These are phyloP conservation scores for Carex pumila DNA, from an alignment of 176 grass and related monocot genomes.

Conservation along the genomic window DNA sequence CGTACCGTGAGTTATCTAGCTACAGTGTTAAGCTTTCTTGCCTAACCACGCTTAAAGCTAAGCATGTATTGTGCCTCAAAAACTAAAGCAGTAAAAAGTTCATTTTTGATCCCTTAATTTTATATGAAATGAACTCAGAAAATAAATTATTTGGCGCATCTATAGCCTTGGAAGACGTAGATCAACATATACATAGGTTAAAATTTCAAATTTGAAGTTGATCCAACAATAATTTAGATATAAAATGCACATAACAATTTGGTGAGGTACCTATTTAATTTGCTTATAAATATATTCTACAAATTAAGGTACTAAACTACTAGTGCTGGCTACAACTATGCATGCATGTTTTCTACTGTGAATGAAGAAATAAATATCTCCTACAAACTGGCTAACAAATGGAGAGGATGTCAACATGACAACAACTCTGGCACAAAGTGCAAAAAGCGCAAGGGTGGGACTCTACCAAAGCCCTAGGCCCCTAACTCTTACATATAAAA, in stretches of 20 bases:
- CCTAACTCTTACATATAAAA: constrained; percentile 8
- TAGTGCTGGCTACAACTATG: not conserved
- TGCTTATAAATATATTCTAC: not conserved
- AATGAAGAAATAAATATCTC: not conserved
- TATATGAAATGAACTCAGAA: not conserved
- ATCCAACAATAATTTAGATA: not conserved
- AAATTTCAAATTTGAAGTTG: not conserved
- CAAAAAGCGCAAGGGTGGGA: constrained; percentile 13
- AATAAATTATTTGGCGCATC: not conserved
- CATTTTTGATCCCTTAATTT: not conserved
- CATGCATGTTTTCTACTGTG: not conserved
- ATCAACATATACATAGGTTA: not conserved
- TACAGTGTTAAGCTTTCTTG: too few species aligned
- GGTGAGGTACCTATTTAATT: not conserved
- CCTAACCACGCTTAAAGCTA: too few species aligned
- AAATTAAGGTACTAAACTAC: not conserved
- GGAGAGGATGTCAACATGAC: constrained; percentile 20
- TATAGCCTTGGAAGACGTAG: not conserved
- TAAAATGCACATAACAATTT: not conserved
- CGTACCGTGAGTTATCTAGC: too few species aligned
- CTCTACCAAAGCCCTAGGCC: not conserved
- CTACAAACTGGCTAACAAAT: not conserved
- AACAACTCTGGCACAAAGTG: constrained; percentile 22
- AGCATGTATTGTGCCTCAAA: too few species aligned
- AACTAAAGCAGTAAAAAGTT: too few species aligned